Conservation (phyloP, 2,329 filamentous ascomycete species). For the Fusarium liriodendri region DNA sequence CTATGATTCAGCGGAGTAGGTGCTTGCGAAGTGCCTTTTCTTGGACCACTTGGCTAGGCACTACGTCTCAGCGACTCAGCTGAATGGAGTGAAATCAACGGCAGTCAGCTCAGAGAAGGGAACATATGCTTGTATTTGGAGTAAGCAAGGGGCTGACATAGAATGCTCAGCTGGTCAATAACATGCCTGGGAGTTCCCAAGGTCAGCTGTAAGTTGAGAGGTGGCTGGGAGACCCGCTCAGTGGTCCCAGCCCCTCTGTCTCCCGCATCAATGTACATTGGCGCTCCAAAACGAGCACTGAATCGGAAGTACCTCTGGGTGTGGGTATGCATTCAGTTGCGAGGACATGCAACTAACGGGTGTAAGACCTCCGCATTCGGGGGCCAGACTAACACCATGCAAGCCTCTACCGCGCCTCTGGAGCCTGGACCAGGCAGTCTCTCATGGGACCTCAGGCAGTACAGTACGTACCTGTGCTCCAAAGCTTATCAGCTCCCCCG, state of each 20-base stretch:
- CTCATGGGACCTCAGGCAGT: neutral
- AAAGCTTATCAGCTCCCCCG: constrained; percentile 31
- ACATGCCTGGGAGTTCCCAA: neutral
- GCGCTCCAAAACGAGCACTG: neutral
- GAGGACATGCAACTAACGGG: constrained; percentile 18
- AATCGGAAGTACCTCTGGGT: neutral
- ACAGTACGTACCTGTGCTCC: constrained; percentile 22
- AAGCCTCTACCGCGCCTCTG: neutral
- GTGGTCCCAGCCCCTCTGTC: neutral
- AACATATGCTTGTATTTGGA: neutral
- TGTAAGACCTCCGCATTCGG: constrained; percentile 20
- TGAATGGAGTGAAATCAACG: neutral
- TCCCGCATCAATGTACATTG: constrained; percentile 20
- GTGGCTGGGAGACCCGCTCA: constrained; percentile 21
- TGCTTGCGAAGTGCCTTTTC: too few relatives aligned
- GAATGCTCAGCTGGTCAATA: neutral
- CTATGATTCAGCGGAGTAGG: too few relatives aligned
- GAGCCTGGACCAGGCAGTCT: neutral
- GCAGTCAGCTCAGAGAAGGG: neutral
- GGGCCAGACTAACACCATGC: constrained; percentile 7
- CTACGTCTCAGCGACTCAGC: neutral
- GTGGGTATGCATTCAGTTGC: neutral
- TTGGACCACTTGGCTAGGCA: too few relatives aligned
- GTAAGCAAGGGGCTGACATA: neutral
- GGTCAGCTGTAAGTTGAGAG: neutral